Evolutionary conservation across 2,329 filamentous ascomycete species (phyloP).

Genomic region (Cladosporium cucumerinum): DNA sequence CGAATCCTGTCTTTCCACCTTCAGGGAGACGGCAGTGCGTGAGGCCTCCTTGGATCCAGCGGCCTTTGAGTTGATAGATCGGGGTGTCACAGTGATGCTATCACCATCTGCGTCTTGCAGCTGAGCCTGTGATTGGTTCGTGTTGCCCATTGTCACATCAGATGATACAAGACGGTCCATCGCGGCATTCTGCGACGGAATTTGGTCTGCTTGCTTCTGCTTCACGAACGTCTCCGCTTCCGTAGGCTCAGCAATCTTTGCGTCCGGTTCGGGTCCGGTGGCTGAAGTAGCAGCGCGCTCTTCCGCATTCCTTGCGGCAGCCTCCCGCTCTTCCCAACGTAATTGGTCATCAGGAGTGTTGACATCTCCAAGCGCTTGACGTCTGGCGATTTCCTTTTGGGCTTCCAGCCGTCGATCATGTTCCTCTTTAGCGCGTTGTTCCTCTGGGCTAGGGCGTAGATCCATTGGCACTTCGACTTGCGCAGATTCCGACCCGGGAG

Average conservation of each 20-base stretch:
- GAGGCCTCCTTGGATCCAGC: neutral
- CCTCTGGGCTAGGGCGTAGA: constrained; percentile 35
- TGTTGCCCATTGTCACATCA: constrained; percentile 1
- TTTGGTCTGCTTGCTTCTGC: constrained; percentile 19
- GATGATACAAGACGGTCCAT: neutral
- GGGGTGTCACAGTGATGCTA: constrained; percentile 26
- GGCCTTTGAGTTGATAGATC: constrained; percentile 4
- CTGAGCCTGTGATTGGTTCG: neutral
- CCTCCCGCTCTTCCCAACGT: constrained; percentile 46
- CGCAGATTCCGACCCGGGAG: constrained; percentile 31
- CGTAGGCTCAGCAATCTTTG: constrained; percentile 21
- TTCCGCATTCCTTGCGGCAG: constrained; percentile 32
- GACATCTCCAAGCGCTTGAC: constrained; percentile 41
- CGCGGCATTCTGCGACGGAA: neutral
- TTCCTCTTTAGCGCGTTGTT: constrained; percentile 49
- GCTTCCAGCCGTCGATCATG: constrained; percentile 52
- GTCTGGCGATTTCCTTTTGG: constrained; percentile 46
- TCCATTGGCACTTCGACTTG: constrained; percentile 31
- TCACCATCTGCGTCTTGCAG: constrained; percentile 22
- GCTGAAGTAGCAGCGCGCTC: constrained; percentile 42
- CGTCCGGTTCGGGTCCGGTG: constrained; percentile 28
- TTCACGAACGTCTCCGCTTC: constrained; percentile 28
- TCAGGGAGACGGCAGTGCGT: neutral
- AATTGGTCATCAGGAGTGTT: constrained; percentile 59
- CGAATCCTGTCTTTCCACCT: neutral